These are phyloP conservation scores for Kwoniella mangroviensis DNA, from an alignment of 768 basidiomycete species.

Conservation along the genomic window DNA sequence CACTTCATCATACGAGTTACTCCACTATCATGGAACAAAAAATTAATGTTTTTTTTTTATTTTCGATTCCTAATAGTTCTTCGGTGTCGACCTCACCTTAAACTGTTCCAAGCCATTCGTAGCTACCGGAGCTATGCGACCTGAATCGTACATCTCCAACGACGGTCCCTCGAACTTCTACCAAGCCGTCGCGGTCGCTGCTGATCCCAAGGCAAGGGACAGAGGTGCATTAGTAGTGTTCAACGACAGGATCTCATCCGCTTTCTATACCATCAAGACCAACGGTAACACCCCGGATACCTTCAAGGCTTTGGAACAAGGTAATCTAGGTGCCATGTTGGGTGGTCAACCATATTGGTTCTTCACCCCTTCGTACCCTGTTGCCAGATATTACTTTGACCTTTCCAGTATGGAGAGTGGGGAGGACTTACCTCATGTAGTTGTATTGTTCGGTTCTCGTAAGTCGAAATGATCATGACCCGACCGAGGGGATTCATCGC, in stretches of 20 bases:
- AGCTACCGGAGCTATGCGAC: constrained; percentile 56
- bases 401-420: constrained; percentile 20
- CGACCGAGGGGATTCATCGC: no score
- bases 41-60: background rate
- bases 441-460: constrained; percentile 37
- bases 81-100: constrained; percentile 51
- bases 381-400: constrained; percentile 58
- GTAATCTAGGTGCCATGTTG: constrained; percentile 51
- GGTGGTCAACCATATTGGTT: constrained; percentile 42
- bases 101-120: constrained; percentile 54
- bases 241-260: constrained; percentile 56
- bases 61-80: background rate
- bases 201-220: constrained; percentile 27
- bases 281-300: constrained; percentile 53
- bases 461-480: background rate
- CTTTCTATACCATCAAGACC: constrained; percentile 51
- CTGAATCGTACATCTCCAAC: constrained; percentile 49
- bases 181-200: constrained; percentile 47
- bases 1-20: background rate
- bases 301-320: constrained; percentile 54
- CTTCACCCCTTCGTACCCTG: constrained; percentile 41
- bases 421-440: constrained; percentile 34
- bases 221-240: constrained; percentile 53
- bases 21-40: background rate
- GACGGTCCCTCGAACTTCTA: constrained; percentile 52